Evolutionary conservation across 768 basidiomycete genomes (phyloP).

Genomic region (Collybia mongolica): DNA sequence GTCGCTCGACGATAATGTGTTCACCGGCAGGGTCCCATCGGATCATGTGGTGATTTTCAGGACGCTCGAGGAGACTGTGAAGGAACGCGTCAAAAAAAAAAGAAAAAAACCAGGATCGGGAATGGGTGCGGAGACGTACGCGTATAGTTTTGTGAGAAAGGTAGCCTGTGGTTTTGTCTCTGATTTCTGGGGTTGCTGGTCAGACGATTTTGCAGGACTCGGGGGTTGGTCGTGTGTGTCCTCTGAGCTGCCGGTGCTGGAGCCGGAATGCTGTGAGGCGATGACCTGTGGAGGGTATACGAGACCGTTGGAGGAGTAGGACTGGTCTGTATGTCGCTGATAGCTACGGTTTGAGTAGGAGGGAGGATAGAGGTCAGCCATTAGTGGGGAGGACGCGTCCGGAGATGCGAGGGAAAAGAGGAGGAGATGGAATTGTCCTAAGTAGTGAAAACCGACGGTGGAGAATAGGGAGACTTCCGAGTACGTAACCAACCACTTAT

Average conservation of each 20-base stretch:
- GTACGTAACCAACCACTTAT: constrained; percentile 33
- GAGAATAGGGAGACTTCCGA: constrained; percentile 43
- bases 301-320: constrained; percentile 28
- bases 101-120: constrained; percentile 1
- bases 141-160: constrained; percentile 96
- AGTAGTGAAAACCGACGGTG: constrained; percentile 34
- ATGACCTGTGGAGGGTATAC: constrained; percentile 35
- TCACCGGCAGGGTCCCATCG: constrained; percentile 93
- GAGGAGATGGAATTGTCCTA: constrained; percentile 19
- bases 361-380: constrained; percentile 60
- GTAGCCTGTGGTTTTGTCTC: constrained; percentile 87
- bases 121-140: constrained; percentile 66
- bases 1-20: constrained; percentile 93
- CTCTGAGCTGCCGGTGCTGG: constrained; percentile 38
- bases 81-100: constrained; percentile 14
- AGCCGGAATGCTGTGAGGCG: constrained; percentile 38
- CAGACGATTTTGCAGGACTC: constrained; percentile 39
- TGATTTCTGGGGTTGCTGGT: constrained; percentile 54
- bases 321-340: constrained; percentile 31
- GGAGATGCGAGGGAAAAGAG: constrained; percentile 7
- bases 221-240: constrained; percentile 50
- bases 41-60: constrained; percentile 96
- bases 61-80: constrained; percentile 78
- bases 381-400: constrained; percentile 25
- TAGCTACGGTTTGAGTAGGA: constrained; percentile 33